These are phyloP conservation scores for Entomophthora muscae DNA, from an alignment of 371 early-diverging fungal species.

Conservation along the genomic window DNA sequence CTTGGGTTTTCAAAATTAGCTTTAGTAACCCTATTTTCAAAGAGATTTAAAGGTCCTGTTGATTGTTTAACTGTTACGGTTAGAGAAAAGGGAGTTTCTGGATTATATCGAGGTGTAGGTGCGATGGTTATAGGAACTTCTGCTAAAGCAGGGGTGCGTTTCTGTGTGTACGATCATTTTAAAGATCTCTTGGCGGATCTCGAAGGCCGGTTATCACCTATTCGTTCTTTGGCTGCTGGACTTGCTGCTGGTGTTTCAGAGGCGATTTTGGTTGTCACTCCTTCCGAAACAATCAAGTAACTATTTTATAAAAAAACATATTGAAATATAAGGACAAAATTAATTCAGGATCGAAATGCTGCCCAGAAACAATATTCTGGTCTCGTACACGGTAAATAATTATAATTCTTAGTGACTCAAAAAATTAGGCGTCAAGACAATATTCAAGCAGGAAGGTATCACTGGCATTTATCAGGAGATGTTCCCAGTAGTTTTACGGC, in stretches of 20 bases:
- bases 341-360: conserved; percentile 60
- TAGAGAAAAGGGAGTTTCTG: conserved; percentile 38
- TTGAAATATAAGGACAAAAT: conserved; percentile 35
- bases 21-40: background rate
- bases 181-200: conserved; percentile 46
- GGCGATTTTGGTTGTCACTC: conserved; percentile 71
- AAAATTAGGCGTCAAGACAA: conserved; percentile 20
- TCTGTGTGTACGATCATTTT: conserved; percentile 72
- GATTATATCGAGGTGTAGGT: conserved; percentile 64
- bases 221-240: conserved; percentile 54
- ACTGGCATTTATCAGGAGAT: conserved; percentile 76
- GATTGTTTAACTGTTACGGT: conserved; percentile 49
- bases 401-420: background rate
- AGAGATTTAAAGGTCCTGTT: conserved; percentile 56
- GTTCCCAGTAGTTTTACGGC: conserved; percentile 74
- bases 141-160: conserved; percentile 79
- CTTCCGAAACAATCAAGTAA: conserved; percentile 81
- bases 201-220: conserved; percentile 43
- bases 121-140: conserved; percentile 80
- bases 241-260: conserved; percentile 80
- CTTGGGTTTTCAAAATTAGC: background rate
- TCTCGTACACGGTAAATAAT: conserved; percentile 46
- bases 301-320: conserved; percentile 4
- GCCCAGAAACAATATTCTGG: conserved; percentile 55
- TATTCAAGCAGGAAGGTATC: conserved; percentile 59